These are phyloP conservation scores for Scalesia atractyloides DNA, from an alignment of 129 eudicot species.

Conservation along the genomic window DNA sequence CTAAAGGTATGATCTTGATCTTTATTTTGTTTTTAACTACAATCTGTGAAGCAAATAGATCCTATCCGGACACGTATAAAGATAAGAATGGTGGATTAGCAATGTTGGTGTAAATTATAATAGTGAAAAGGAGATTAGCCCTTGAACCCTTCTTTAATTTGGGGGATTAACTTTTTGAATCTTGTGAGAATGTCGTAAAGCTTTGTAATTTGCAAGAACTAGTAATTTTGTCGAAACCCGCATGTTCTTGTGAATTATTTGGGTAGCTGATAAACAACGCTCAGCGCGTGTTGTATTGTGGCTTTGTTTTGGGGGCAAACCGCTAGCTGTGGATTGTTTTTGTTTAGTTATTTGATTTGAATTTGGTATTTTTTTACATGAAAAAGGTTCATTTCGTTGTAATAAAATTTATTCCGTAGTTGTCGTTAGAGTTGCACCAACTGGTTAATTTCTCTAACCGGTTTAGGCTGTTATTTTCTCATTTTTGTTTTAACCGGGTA, in stretches of 20 bases:
- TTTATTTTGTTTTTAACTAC: constrained; percentile 16
- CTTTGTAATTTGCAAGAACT: constrained; percentile 11
- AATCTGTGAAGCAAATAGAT: constrained; percentile 11
- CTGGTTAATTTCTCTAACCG: too few relatives aligned
- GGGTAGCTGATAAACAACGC: not conserved
- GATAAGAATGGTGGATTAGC: constrained; percentile 32
- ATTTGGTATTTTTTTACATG: constrained; percentile 4
- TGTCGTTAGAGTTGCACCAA: too few relatives aligned
- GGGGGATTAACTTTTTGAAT: constrained; percentile 18
- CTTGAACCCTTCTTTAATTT: not conserved
- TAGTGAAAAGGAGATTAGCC: constrained; percentile 17
- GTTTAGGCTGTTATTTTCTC: too few relatives aligned
- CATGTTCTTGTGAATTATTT: not conserved
- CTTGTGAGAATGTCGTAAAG: constrained; percentile 21
- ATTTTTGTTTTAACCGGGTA: too few relatives aligned
- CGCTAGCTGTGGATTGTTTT: not conserved
- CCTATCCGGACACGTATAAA: not conserved
- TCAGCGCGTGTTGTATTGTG: constrained; percentile 21
- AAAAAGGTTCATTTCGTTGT: not conserved
- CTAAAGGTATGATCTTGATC: constrained; percentile 12
- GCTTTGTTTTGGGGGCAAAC: constrained; percentile 3
- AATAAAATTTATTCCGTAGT: not conserved
- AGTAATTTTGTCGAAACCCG: constrained; percentile 8
- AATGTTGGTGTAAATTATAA: constrained; percentile 31
- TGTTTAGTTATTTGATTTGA: constrained; percentile 1